These are phyloP conservation scores for Boletales sp. DNA, from an alignment of 768 basidiomycete genomes.

Conservation along the genomic window DNA sequence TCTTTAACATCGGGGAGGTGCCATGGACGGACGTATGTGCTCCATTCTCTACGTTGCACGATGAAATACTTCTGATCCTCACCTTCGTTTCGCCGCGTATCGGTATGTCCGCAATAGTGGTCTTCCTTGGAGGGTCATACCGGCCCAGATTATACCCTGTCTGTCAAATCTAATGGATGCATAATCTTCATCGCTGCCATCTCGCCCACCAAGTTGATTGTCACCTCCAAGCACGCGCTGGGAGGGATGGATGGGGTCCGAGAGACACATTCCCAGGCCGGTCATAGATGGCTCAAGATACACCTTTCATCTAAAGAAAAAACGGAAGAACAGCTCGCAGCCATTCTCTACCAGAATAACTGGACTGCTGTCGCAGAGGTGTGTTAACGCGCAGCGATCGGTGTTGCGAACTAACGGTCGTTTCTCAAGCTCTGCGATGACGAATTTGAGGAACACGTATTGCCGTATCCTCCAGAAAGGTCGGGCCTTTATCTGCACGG, in stretches of 20 bases:
- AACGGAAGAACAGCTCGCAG: slow-evolving; percentile 73
- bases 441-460: slow-evolving; percentile 94
- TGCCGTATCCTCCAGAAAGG: slow-evolving; percentile 73
- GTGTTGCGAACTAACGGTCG: neutral
- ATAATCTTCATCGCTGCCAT: slow-evolving; percentile 93
- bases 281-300: slow-evolving; percentile 76
- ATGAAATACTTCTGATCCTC: neutral
- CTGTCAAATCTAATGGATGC: slow-evolving; percentile 94
- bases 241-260: slow-evolving; percentile 47
- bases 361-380: slow-evolving; percentile 94
- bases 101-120: slow-evolving; percentile 55
- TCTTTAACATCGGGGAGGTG: slow-evolving; percentile 97
- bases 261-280: slow-evolving; percentile 75
- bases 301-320: slow-evolving; percentile 55
- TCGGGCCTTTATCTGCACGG: slow-evolving; percentile 94
- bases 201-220: slow-evolving; percentile 64
- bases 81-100: neutral
- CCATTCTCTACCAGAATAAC: slow-evolving; percentile 70
- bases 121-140: slow-evolving; percentile 64
- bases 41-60: neutral
- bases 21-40: slow-evolving; percentile 85
- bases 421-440: slow-evolving; percentile 88
- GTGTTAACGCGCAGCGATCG: slow-evolving; percentile 13
- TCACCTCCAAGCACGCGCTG: slow-evolving; percentile 91
- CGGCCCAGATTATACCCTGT: slow-evolving; percentile 73